Evolutionary conservation across 164 flowering plant species (phyloP), one percentile per base, ranked within the genome.

Genomic region (Hamamelis virginiana): DNA sequence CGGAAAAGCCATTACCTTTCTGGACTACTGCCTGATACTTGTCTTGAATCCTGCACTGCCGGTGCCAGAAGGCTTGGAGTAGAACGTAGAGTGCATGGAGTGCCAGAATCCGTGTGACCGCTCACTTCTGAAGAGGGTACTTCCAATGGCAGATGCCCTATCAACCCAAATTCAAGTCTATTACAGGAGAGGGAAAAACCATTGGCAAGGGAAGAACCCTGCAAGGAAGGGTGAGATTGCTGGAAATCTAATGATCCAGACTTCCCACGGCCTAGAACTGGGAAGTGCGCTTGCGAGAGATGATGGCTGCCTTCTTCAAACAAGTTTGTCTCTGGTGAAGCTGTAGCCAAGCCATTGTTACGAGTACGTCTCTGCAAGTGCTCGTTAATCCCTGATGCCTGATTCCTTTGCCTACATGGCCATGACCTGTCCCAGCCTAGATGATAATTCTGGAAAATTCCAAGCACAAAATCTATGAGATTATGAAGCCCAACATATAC

Each of bases 81-180:
- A 46, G 71, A 26, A 18, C 8, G 68, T 11, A 50, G 8, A 64
- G 64, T 15, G 25, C 12, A 4, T 23, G 72, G 25, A 15, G 58
- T 27, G n/a, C 61, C 52, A 21, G 64, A 66, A 26, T 62, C 51
- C 23, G 26, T 4, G 5, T 57, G 63, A 53, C 3, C 59, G 19
- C 38, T 51, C 25, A 28, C 69, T 9, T 71, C 67, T 57, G 61
- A 22, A 10, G 9, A 38, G 28, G 60, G 21, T 9, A 41, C 64
- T 64, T 5, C 67, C 13, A n/a, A 59, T 16, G 47, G 63, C 28
- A 52, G 33, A 46, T 26, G 46, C 50, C 70, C 70, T 5, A 61
- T 13, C 41, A 77, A 72, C 16, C 75, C 75, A 70, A 69, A 72
- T 51, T 77, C 76, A 50, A 65, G 64, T 59, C 26, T 69, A 50